These are phyloP conservation scores for Rhododendron ovatum DNA, from an alignment of 148 eudicot genomes.

Conservation along the genomic window DNA sequence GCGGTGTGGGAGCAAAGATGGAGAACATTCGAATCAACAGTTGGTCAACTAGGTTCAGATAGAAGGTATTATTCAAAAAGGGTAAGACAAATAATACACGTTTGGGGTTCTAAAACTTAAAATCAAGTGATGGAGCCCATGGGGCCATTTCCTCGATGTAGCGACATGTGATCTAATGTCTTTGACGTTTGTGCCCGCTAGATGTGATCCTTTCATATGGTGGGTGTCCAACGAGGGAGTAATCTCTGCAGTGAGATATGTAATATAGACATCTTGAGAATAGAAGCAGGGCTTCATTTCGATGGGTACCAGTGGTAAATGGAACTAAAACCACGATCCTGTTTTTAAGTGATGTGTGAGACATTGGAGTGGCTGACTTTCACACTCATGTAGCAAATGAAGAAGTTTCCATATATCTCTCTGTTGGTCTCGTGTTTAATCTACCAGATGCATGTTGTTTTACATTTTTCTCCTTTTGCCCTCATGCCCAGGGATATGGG, in stretches of 20 bases:
- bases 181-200: background rate
- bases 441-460: background rate
- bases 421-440: background rate
- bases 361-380: background rate
- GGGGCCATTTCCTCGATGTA: background rate
- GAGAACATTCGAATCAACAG: background rate
- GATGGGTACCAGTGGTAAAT: background rate
- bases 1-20: background rate
- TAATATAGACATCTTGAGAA: background rate
- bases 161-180: background rate
- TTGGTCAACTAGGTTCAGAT: background rate
- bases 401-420: background rate
- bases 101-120: background rate
- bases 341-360: background rate
- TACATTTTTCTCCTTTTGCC: background rate
- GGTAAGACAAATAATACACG: background rate
- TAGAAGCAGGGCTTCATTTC: background rate
- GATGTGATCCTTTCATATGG: background rate
- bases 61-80: background rate
- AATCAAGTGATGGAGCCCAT: background rate
- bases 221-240: background rate
- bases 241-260: background rate
- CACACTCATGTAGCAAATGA: background rate
- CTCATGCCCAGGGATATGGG: background rate
- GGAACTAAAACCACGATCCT: background rate